These are phyloP conservation scores for Jatropha podagrica DNA, from an alignment of 441 rosid genomes.

Conservation along the genomic window DNA sequence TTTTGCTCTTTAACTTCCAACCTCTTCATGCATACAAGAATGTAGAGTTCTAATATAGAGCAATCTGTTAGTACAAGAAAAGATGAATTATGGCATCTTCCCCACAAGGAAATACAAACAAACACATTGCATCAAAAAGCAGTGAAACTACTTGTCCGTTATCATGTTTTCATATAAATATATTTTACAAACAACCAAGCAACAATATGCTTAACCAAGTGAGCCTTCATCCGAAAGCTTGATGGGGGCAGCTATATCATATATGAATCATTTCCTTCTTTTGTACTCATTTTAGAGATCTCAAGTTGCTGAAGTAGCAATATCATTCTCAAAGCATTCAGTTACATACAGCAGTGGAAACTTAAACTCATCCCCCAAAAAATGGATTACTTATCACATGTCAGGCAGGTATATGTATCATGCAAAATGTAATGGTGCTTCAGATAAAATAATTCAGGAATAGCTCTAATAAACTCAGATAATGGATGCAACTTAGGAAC, in stretches of 20 bases:
- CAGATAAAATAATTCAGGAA: conserved; percentile 1
- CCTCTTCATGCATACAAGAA: conserved; percentile 86
- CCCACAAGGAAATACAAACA: conserved; percentile 5
- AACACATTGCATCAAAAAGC: background rate
- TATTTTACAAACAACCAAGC: background rate
- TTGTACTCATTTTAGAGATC: background rate
- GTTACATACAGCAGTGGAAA: background rate
- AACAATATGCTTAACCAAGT: background rate
- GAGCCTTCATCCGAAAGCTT: background rate
- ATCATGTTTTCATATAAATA: conserved; percentile 5
- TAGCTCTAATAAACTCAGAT: background rate
- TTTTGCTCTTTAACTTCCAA: conserved; percentile 85
- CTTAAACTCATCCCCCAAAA: background rate
- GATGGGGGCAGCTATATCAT: background rate
- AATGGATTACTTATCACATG: background rate
- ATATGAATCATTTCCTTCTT: too few relatives aligned
- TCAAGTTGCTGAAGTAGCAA: background rate
- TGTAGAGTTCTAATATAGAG: conserved; percentile 84
- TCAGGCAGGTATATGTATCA: background rate
- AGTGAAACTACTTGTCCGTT: background rate
- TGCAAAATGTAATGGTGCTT: background rate
- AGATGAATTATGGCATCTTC: background rate
- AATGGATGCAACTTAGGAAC: background rate
- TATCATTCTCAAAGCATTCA: background rate
- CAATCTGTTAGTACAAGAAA: conserved; percentile 59